Percentiles rank a stretch among this genome's conserved stretches.
These are phyloP conservation scores for Colletotrichum simmondsii DNA, from an alignment of 2,329 filamentous ascomycete species.

Conservation along the genomic window DNA sequence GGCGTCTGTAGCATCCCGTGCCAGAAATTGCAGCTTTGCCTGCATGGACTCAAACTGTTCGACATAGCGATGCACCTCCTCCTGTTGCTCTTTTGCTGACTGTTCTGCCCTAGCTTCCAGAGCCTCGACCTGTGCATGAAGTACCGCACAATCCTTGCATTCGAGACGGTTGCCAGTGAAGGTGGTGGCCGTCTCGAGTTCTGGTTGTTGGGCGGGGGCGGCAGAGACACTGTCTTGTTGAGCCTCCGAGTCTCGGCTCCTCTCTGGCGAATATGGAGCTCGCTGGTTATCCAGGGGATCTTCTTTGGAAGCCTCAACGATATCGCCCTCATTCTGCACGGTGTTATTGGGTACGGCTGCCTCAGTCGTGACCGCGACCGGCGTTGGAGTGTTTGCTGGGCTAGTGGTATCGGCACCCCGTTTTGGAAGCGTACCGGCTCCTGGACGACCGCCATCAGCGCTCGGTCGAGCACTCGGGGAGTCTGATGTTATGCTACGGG, in stretches of 20 bases:
- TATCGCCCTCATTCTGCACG: not conserved
- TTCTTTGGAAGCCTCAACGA: not conserved
- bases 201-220: not conserved
- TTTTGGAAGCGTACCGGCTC: not conserved
- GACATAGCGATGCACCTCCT: conserved; percentile 84
- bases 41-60: conserved; percentile 94
- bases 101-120: conserved; percentile 14
- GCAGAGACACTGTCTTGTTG: not conserved
- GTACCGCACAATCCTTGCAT: conserved; percentile 21
- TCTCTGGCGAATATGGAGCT: not conserved
- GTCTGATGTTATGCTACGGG: conserved; percentile 18
- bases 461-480: conserved; percentile 10
- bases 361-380: not conserved
- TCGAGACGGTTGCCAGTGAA: not conserved
- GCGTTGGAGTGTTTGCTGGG: not conserved
- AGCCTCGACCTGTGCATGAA: conserved; percentile 9
- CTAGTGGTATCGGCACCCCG: not conserved
- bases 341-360: not conserved
- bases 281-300: not conserved
- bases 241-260: not conserved
- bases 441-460: conserved; percentile 2
- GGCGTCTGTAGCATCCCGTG: conserved; percentile 80
- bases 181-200: not conserved
- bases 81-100: conserved; percentile 52
- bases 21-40: conserved; percentile 88